phyloP scores from a whole-genome alignment of 805 yeast genomes.

The Suhomyces tanzawaensis region DNA sequence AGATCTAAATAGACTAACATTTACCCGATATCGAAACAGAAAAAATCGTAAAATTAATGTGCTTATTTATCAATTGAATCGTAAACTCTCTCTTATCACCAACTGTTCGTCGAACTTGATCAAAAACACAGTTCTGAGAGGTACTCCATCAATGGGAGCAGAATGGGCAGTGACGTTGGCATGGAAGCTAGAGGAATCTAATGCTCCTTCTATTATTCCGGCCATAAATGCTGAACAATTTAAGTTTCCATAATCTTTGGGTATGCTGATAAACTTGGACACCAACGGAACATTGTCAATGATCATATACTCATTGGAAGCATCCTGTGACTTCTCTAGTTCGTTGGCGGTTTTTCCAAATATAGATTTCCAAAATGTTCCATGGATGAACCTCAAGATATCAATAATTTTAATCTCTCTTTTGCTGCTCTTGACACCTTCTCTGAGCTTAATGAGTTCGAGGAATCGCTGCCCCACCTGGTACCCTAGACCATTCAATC shows the following conservation, averaged over 20 bases:
- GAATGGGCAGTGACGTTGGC: slow-evolving; percentile 83
- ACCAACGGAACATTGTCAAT: slow-evolving; percentile 72
- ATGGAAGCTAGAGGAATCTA: slow-evolving; percentile 69
- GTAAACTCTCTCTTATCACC: slow-evolving; percentile 50
- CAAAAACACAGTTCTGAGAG: slow-evolving; percentile 71
- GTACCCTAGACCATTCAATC: slow-evolving; percentile 73
- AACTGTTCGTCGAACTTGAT: slow-evolving; percentile 65
- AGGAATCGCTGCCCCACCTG: slow-evolving; percentile 69
- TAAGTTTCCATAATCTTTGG: slow-evolving; percentile 72
- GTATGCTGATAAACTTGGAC: slow-evolving; percentile 71
- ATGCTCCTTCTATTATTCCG: slow-evolving; percentile 79
- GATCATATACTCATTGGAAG: slow-evolving; percentile 72
- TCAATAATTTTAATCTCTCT: slow-evolving; percentile 68
- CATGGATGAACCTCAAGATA: slow-evolving; percentile 67
- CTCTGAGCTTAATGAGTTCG: slow-evolving; percentile 68
- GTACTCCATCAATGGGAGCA: slow-evolving; percentile 56
- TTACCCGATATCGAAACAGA: no score
- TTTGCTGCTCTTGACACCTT: slow-evolving; percentile 57
- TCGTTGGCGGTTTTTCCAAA: slow-evolving; percentile 77
- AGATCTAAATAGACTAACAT: no score
- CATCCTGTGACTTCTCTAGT: slow-evolving; percentile 69
- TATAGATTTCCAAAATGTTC: slow-evolving; percentile 67
- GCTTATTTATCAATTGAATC: slow-evolving; percentile 22
- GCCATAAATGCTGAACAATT: slow-evolving; percentile 84
- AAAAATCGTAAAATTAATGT: not conserved